These are phyloP conservation scores for Leucocoprinus birnbaumii DNA, from an alignment of 768 basidiomycete genomes.

Conservation along the genomic window DNA sequence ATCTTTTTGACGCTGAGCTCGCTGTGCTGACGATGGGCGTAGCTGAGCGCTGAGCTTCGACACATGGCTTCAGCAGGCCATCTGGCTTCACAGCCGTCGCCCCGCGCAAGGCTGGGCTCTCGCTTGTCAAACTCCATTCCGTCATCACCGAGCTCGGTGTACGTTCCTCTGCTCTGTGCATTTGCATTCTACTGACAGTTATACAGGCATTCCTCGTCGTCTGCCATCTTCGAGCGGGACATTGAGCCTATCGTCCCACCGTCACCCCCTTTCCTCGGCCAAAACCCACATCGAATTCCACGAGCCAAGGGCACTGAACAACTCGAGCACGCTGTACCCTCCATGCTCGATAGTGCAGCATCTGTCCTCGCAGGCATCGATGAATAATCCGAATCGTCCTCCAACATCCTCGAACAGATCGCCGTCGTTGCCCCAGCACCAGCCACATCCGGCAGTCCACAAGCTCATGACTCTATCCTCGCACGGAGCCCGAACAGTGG, in stretches of 20 bases:
- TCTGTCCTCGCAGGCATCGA: conserved; percentile 54
- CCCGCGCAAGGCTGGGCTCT: conserved; percentile 51
- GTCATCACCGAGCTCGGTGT: conserved; percentile 79
- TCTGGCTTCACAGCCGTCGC: conserved; percentile 30
- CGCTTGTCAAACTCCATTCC: conserved; percentile 74
- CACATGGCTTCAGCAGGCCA: conserved; percentile 51
- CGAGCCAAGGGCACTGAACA: conserved; percentile 71
- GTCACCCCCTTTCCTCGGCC: conserved; percentile 25
- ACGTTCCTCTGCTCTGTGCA: conserved; percentile 24
- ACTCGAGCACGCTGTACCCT: conserved; percentile 78
- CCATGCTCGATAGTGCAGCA: conserved; percentile 82
- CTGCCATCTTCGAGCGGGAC: conserved; percentile 90
- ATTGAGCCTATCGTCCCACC: conserved; percentile 64
- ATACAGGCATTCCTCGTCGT: conserved; percentile 70
- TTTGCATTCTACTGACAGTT: too few relatives aligned
- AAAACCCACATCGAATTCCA: conserved; percentile 71
- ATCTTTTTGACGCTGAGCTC: too few relatives aligned
- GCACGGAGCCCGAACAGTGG: conserved; percentile 40
- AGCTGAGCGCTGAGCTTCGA: conserved; percentile 49
- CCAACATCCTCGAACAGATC: conserved; percentile 54
- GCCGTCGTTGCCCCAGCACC: conserved; percentile 56
- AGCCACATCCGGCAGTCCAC: too few relatives aligned
- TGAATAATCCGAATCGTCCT: conserved; percentile 27
- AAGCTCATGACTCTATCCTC: conserved; percentile 14
- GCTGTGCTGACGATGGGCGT: too few relatives aligned